phyloP scores from a whole-genome alignment of 352 stramenopile species.

The Phytophthora quininea region DNA sequence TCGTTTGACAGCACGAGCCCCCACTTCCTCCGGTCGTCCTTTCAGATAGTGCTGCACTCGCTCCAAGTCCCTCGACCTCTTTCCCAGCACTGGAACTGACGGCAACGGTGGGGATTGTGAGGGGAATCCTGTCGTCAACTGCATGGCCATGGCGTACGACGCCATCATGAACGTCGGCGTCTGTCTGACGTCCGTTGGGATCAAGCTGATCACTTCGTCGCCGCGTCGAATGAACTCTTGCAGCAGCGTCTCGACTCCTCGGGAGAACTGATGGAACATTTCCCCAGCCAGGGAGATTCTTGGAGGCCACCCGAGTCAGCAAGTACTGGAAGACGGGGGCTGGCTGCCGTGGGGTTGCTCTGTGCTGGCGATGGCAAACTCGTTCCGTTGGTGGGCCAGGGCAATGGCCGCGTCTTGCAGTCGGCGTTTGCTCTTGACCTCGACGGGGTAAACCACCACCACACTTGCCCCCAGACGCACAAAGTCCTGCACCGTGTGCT shows the following conservation, averaged over 20 bases:
- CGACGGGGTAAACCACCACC: constrained; percentile 34
- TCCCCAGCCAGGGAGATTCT: constrained; percentile 25
- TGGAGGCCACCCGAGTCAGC: constrained; percentile 17
- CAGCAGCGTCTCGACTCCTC: constrained; percentile 16
- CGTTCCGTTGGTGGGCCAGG: constrained; percentile 1
- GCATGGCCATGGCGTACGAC: too few species aligned
- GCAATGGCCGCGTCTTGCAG: constrained; percentile 6
- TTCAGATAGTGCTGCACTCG: not conserved
- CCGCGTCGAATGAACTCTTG: constrained; percentile 13
- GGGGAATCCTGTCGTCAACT: not conserved
- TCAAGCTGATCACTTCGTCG: constrained; percentile 25
- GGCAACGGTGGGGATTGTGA: not conserved
- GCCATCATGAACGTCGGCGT: not conserved
- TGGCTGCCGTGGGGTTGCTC: not conserved
- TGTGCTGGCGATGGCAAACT: not conserved
- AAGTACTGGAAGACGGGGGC: constrained; percentile 16
- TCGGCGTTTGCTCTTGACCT: constrained; percentile 7
- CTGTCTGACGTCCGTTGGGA: constrained; percentile 5
- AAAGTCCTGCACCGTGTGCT: constrained; percentile 42
- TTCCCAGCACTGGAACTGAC: not conserved
- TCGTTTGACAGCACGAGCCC: not conserved
- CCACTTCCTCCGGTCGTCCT: not conserved
- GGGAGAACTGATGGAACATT: constrained; percentile 28
- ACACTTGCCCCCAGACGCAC: constrained; percentile 38
- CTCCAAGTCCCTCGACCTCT: not conserved